Conservation (phyloP, 2,329 filamentous ascomycete genomes). For the Exserohilum turcica region DNA sequence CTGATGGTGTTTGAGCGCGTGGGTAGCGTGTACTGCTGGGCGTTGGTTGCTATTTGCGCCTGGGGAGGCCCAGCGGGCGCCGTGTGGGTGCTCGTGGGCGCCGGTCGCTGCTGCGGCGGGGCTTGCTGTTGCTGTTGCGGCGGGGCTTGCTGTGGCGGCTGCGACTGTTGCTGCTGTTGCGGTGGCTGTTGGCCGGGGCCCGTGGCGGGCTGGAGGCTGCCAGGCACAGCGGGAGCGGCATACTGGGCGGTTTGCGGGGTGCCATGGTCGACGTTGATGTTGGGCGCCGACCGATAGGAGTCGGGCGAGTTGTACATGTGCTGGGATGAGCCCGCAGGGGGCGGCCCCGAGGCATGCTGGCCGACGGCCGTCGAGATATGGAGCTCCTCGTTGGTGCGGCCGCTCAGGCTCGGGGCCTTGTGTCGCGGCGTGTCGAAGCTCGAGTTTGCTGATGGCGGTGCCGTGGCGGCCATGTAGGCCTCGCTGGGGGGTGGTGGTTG, state of each 20-base stretch:
- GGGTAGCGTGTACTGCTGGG: constrained; percentile 66
- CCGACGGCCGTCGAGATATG: constrained; percentile 54
- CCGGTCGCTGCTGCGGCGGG: constrained; percentile 55
- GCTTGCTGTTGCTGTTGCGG: constrained; percentile 5
- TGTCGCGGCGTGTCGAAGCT: constrained; percentile 58
- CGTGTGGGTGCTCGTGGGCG: constrained; percentile 60
- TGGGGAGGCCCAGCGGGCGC: constrained; percentile 64
- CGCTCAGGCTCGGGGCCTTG: constrained; percentile 52
- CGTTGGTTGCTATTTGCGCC: constrained; percentile 56
- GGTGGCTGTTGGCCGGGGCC: constrained; percentile 38
- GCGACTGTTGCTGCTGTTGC: constrained; percentile 4
- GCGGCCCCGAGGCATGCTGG: constrained; percentile 42
- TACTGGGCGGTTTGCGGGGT: constrained; percentile 55
- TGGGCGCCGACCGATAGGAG: constrained; percentile 57
- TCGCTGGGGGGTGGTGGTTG: constrained; percentile 23
- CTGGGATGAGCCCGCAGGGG: constrained; percentile 41
- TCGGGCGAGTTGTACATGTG: constrained; percentile 56
- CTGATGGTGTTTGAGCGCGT: constrained; percentile 69
- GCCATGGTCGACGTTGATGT: constrained; percentile 66
- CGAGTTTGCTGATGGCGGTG: constrained; percentile 47
- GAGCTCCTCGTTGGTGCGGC: constrained; percentile 60
- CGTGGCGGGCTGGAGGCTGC: constrained; percentile 62
- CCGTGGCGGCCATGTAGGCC: constrained; percentile 29
- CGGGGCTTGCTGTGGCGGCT: constrained; percentile 50
- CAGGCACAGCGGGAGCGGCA: constrained; percentile 57